A percentile compares a stretch with the other conserved stretches of the same genome.
Evolutionary conservation across 78 protist genomes (phyloP).

Genomic region (Dictyostelium intermedium): DNA sequence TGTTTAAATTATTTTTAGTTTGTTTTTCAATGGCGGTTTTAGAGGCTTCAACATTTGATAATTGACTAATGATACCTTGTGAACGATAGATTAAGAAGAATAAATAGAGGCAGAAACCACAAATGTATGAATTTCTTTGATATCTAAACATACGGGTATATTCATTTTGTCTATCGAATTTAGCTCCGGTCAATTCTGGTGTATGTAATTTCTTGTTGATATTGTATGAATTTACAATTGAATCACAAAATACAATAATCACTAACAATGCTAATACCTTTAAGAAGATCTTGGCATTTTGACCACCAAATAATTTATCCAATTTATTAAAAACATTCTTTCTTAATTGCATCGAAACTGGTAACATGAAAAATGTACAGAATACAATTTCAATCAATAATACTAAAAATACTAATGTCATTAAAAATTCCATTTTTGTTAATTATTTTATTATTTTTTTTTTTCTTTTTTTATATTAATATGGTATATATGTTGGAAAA

Average conservation of each 20-base stretch:
- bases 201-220: slow-evolving; percentile 28
- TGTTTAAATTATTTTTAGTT: slow-evolving; percentile 18
- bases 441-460: background rate
- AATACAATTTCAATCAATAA: slow-evolving; percentile 28
- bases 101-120: slow-evolving; percentile 48
- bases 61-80: slow-evolving; percentile 16
- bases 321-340: slow-evolving; percentile 2
- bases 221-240: slow-evolving; percentile 6
- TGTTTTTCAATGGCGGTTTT: slow-evolving; percentile 34
- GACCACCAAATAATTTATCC: background rate
- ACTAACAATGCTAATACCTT: slow-evolving; percentile 13
- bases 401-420: slow-evolving; percentile 3
- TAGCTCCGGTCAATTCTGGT: background rate
- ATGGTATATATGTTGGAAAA: background rate
- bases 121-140: slow-evolving; percentile 53
- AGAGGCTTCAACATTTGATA: slow-evolving; percentile 24
- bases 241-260: slow-evolving; percentile 3
- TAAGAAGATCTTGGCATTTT: slow-evolving; percentile 10
- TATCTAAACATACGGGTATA: slow-evolving; percentile 32
- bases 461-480: no score
- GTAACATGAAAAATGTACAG: slow-evolving; percentile 33
- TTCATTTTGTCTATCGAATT: background rate
- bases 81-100: slow-evolving; percentile 64
- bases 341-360: slow-evolving; percentile 45
- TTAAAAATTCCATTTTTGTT: slow-evolving; percentile 28